Conservation (phyloP, 305 asterid species). For the Vinca major region DNA sequence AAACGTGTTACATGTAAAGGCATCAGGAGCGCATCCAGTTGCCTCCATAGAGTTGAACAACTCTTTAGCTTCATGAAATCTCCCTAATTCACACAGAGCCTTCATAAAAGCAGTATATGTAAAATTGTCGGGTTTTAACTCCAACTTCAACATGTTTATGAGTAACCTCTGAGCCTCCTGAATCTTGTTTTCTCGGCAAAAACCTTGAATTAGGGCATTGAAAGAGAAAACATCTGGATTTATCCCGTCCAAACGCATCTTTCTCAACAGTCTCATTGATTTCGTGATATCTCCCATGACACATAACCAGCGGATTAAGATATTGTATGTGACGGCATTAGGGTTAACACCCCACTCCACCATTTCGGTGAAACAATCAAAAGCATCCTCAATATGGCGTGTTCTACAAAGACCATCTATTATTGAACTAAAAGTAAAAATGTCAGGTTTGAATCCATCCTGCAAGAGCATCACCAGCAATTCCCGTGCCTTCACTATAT, state of each 20-base stretch:
- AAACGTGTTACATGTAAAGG: conserved; percentile 43
- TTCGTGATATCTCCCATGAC: conserved; percentile 43
- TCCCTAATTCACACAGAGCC: conserved; percentile 55
- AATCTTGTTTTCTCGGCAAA: conserved; percentile 48
- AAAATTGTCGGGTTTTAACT: conserved; percentile 61
- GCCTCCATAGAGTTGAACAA: conserved; percentile 66
- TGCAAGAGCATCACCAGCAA: conserved; percentile 51
- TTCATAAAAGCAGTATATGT: conserved; percentile 60
- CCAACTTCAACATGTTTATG: conserved; percentile 46
- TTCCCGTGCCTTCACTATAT: conserved; percentile 41
- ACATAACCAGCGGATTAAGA: conserved; percentile 66
- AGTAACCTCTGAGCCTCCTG: conserved; percentile 69
- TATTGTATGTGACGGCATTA: conserved; percentile 55
- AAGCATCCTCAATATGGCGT: conserved; percentile 57
- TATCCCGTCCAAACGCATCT: conserved; percentile 62
- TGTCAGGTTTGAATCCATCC: conserved; percentile 57
- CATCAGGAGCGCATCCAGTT: conserved; percentile 64
- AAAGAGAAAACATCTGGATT: conserved; percentile 60
- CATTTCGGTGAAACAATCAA: conserved; percentile 73
- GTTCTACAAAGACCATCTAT: conserved; percentile 70
- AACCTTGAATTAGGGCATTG: conserved; percentile 61
- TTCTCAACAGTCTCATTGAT: conserved; percentile 54
- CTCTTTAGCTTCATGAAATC: conserved; percentile 51
- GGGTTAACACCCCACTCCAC: conserved; percentile 74
- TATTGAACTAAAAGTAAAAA: conserved; percentile 67